Percentiles rank a stretch among this genome's conserved stretches.
These are phyloP conservation scores for Pseudozyma flocculosa DNA, from an alignment of 1,284 basidiomycete genomes.

Conservation along the genomic window DNA sequence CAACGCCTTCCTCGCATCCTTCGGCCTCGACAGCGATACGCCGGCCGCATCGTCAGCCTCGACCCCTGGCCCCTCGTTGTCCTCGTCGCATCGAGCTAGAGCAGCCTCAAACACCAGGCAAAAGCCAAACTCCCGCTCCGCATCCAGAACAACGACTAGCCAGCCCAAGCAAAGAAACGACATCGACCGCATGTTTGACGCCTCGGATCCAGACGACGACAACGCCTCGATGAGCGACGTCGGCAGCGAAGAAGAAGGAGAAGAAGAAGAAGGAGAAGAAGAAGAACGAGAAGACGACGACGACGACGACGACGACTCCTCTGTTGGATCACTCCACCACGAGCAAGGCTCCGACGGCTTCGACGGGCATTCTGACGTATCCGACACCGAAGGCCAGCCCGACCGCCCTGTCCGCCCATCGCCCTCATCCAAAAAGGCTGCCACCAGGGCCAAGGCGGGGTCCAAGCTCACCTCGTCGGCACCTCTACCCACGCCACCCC, in stretches of 20 bases:
- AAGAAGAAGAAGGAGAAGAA: too few species aligned
- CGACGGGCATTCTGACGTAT: not conserved
- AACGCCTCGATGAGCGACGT: too few species aligned
- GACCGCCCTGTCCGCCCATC: not conserved
- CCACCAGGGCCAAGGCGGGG: not conserved
- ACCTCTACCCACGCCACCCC: not conserved
- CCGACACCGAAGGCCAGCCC: not conserved
- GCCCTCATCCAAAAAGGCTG: not conserved
- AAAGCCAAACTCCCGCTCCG: not conserved
- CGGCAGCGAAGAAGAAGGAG: too few species aligned
- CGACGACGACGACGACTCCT: not conserved
- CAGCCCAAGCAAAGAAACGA: not conserved
- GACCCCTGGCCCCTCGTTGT: not conserved
- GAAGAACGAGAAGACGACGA: not conserved
- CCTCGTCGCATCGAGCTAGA: too few species aligned
- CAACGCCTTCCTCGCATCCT: conserved; percentile 28
- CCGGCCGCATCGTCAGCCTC: conserved; percentile 1
- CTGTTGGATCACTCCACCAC: not conserved
- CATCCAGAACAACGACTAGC: conserved; percentile 1
- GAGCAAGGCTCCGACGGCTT: not conserved
- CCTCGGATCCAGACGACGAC: not conserved
- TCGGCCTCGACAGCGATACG: conserved; percentile 5
- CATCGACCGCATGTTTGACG: not conserved
- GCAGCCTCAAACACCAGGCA: too few species aligned
- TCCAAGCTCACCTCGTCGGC: not conserved